Evolutionary conservation across 2,329 filamentous ascomycete genomes (phyloP).

Genomic region (Aspergillus melleus): DNA sequence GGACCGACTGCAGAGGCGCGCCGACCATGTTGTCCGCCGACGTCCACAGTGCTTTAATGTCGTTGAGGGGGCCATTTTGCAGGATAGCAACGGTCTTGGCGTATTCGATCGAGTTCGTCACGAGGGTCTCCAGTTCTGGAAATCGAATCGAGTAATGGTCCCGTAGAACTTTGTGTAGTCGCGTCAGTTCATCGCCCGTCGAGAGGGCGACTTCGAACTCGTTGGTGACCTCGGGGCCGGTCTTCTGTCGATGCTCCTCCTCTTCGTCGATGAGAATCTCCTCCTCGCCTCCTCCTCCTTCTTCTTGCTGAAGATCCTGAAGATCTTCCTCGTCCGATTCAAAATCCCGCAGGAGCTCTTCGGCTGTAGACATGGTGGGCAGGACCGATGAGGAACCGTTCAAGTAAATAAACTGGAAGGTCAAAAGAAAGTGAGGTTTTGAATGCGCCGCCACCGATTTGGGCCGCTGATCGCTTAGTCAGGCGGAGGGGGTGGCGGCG

Average conservation of each 20-base stretch:
- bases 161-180: conserved; percentile 93
- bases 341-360: conserved; percentile 12
- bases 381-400: not conserved
- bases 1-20: conserved; percentile 71
- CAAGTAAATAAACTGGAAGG: not conserved
- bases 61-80: conserved; percentile 86
- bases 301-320: conserved; percentile 75
- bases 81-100: conserved; percentile 92
- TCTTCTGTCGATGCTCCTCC: conserved; percentile 57
- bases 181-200: conserved; percentile 87
- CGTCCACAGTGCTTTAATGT: conserved; percentile 75
- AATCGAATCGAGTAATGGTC: conserved; percentile 95
- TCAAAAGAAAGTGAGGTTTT: not conserved
- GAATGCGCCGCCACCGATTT: conserved; percentile 1
- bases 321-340: conserved; percentile 96
- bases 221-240: conserved; percentile 68
- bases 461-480: conserved; percentile 14
- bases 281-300: conserved; percentile 68
- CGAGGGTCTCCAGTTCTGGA: conserved; percentile 84
- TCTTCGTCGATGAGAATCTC: conserved; percentile 55
- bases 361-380: conserved; percentile 5
- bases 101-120: conserved; percentile 91
- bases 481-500: conserved; percentile 13
- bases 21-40: conserved; percentile 77
- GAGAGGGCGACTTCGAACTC: conserved; percentile 87